Evolutionary conservation across 768 basidiomycete genomes (phyloP).

Genomic region (Lactarius akahatsu): DNA sequence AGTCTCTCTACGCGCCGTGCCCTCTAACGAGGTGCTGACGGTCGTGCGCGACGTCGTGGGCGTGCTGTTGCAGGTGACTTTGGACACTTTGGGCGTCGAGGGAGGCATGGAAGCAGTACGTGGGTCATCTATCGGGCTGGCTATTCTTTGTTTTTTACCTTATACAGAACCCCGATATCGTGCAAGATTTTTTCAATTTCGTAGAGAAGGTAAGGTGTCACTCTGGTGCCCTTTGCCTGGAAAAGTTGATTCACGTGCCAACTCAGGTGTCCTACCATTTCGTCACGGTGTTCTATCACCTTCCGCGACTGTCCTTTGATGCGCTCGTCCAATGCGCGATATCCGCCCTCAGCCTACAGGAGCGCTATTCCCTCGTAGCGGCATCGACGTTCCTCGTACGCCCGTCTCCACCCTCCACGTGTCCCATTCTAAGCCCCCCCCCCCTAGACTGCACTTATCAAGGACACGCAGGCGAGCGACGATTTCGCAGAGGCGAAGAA

Average conservation of each 20-base stretch:
- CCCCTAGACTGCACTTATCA: constrained; percentile 60
- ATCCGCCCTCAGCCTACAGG: constrained; percentile 66
- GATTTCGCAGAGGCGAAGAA: constrained; percentile 56
- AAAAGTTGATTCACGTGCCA: neutral
- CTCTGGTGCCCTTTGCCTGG: neutral
- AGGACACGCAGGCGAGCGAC: constrained; percentile 62
- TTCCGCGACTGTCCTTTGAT: constrained; percentile 63
- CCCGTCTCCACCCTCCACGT: constrained; percentile 19
- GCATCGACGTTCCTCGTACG: constrained; percentile 81
- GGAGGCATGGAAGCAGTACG: constrained; percentile 72
- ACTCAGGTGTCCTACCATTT: constrained; percentile 57
- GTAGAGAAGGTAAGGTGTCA: constrained; percentile 62
- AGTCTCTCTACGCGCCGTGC: constrained; percentile 49
- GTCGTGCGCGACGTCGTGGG: constrained; percentile 58
- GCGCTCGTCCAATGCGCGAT: constrained; percentile 70
- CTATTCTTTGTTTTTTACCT: neutral
- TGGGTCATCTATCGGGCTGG: constrained; percentile 15
- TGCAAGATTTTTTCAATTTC: constrained; percentile 84
- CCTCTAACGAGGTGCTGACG: constrained; percentile 53
- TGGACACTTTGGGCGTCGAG: constrained; percentile 52
- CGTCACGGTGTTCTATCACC: constrained; percentile 54
- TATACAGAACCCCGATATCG: constrained; percentile 83
- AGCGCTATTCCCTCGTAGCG: constrained; percentile 81
- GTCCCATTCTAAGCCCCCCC: neutral
- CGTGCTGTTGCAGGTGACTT: constrained; percentile 55